Conservation (phyloP, 306 rosid genomes). For the Lathyrus aphaca region DNA sequence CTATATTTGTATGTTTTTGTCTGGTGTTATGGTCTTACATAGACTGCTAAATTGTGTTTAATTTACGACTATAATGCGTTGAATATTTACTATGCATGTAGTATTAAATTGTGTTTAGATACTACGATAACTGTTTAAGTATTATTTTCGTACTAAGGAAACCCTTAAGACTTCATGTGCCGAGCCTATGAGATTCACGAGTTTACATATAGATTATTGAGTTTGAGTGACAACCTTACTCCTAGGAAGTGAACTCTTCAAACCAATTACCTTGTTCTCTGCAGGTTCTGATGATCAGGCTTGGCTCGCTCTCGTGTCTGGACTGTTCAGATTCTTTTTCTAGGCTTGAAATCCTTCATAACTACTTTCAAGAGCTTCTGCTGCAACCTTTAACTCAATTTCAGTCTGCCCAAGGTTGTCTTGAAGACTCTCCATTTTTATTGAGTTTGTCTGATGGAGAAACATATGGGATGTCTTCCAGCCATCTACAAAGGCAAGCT, state of each 20-base stretch:
- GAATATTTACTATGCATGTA: neutral
- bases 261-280: slow-evolving; percentile 25
- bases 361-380: slow-evolving; percentile 62
- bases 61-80: neutral
- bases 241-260: slow-evolving; percentile 18
- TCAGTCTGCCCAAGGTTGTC: slow-evolving; percentile 53
- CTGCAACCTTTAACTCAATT: slow-evolving; percentile 45
- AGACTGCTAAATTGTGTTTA: neutral
- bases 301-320: slow-evolving; percentile 50
- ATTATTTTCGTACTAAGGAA: neutral
- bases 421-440: slow-evolving; percentile 84
- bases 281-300: slow-evolving; percentile 88
- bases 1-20: neutral
- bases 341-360: slow-evolving; percentile 75
- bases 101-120: neutral
- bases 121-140: neutral
- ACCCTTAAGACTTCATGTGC: neutral
- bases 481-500: slow-evolving; percentile 75
- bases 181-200: neutral
- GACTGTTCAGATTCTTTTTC: slow-evolving; percentile 51
- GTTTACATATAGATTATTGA: neutral
- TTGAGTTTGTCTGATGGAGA: slow-evolving; percentile 57
- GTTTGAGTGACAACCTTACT: neutral
- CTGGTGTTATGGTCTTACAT: neutral
- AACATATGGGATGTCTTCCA: slow-evolving; percentile 47